phyloP scores from a whole-genome alignment of 2,329 filamentous ascomycete species.

The Phialocephala sp. region DNA sequence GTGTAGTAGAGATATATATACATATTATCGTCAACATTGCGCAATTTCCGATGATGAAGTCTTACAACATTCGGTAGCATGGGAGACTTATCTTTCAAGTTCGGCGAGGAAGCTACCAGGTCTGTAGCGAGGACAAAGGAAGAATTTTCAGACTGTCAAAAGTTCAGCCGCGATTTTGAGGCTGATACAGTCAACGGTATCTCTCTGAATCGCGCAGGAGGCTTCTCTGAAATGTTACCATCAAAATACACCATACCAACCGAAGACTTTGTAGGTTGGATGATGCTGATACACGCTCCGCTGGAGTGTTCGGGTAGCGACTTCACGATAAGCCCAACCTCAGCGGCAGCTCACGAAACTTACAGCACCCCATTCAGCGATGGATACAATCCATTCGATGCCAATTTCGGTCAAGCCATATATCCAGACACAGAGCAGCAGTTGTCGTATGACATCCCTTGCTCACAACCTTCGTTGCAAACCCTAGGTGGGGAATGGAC shows the following conservation, averaged over 20 bases:
- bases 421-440: background rate
- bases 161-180: background rate
- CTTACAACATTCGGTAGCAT: background rate
- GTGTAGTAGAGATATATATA: background rate
- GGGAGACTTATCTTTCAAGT: background rate
- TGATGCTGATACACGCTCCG: background rate
- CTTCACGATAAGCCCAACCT: conserved; percentile 7
- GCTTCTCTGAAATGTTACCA: background rate
- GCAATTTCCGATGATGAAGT: background rate
- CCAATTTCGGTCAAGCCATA: background rate
- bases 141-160: background rate
- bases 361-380: conserved; percentile 1
- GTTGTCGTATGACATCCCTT: background rate
- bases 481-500: background rate
- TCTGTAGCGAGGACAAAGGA: background rate
- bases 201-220: background rate
- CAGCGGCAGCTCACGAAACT: background rate
- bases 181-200: background rate
- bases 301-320: conserved; percentile 1
- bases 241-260: background rate
- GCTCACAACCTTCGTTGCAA: background rate
- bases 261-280: background rate
- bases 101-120: background rate
- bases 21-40: background rate
- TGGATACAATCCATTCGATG: conserved; percentile 12